These are phyloP conservation scores for Nemophila menziesii DNA, from an alignment of 257 asterid species.

Conservation along the genomic window DNA sequence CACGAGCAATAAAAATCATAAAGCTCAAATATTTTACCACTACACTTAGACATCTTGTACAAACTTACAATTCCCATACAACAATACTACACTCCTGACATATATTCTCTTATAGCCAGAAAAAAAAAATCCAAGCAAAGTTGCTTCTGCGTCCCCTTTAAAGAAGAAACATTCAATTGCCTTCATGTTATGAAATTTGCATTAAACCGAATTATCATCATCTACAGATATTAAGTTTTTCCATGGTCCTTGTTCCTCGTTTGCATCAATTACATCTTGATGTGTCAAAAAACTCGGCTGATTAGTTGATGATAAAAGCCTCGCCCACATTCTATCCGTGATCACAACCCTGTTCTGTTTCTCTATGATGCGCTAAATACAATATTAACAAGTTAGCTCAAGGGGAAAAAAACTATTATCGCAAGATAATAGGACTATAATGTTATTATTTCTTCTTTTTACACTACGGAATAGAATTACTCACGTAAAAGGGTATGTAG, in stretches of 20 bases:
- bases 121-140: background rate
- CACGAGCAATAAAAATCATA: background rate
- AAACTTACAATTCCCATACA: background rate
- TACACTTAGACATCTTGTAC: constrained; percentile 1
- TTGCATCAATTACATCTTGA: constrained; percentile 17
- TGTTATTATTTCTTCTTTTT: background rate
- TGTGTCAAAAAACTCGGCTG: constrained; percentile 74
- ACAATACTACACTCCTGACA: background rate
- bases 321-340: constrained; percentile 98
- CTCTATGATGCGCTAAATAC: constrained; percentile 60
- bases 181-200: background rate
- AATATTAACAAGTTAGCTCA: constrained; percentile 1
- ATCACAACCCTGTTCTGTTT: constrained; percentile 65
- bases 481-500: constrained; percentile 80
- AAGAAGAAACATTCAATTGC: background rate
- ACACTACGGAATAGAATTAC: constrained; percentile 10
- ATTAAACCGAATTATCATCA: constrained; percentile 1
- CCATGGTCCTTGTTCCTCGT: constrained; percentile 23
- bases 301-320: constrained; percentile 80
- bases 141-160: background rate
- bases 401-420: background rate
- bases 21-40: background rate
- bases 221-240: background rate
- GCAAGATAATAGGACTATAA: background rate
- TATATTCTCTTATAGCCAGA: no score